Conservation (phyloP, 1,139 yeast genomes). For the Magnusiomyces fungicola region DNA sequence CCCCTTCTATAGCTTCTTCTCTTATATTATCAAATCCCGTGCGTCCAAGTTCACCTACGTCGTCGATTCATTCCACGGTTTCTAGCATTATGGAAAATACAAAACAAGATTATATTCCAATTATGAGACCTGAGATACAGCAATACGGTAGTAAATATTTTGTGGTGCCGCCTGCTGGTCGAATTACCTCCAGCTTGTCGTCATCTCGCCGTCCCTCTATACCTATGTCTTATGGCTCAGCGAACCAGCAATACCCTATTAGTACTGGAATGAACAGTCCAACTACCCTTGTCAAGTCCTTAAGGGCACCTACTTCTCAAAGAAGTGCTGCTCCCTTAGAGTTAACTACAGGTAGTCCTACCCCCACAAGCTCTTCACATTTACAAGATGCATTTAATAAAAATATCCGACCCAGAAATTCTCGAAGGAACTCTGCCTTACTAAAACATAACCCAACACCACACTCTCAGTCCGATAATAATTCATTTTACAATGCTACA, state of each 20-base stretch:
- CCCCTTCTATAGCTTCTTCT: neutral
- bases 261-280: neutral
- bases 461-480: too few relatives aligned
- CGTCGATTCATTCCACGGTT: neutral
- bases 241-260: neutral
- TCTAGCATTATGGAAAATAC: neutral
- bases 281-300: neutral
- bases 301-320: neutral
- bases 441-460: too few relatives aligned
- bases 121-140: slow-evolving; percentile 1
- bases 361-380: neutral
- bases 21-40: too few relatives aligned
- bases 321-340: too few relatives aligned
- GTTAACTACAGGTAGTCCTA: neutral
- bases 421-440: too few relatives aligned
- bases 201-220: neutral
- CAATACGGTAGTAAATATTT: slow-evolving; percentile 9
- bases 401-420: too few relatives aligned
- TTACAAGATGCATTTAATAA: neutral
- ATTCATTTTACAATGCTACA: neutral
- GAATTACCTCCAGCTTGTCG: slow-evolving; percentile 5
- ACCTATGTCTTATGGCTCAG: neutral
- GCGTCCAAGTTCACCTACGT: neutral
- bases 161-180: slow-evolving; percentile 11
- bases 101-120: neutral